phyloP scores from a whole-genome alignment of 2,329 filamentous ascomycete species.

The Botrytis aclada region DNA sequence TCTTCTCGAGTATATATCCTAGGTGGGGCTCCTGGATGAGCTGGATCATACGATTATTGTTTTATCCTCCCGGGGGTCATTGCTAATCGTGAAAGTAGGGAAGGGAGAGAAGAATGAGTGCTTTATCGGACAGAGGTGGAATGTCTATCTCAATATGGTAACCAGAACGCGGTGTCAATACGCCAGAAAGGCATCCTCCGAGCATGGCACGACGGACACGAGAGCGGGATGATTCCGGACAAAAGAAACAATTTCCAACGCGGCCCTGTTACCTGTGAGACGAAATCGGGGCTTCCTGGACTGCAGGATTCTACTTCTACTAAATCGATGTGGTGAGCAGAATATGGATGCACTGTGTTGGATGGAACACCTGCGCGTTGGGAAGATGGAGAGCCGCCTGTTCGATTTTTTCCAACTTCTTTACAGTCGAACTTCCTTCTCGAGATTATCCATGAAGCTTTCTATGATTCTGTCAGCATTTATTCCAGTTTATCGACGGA shows the following conservation, averaged over 20 bases:
- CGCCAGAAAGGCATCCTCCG: not conserved
- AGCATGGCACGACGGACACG: not conserved
- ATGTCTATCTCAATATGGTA: not conserved
- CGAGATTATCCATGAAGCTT: not conserved
- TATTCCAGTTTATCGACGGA: constrained; percentile 6
- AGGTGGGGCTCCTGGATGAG: accelerated
- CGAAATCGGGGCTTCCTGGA: not conserved
- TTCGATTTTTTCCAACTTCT: not conserved
- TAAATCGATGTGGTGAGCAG: too few species aligned
- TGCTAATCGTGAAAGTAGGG: not conserved
- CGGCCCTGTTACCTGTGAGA: not conserved
- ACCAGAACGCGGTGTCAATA: not conserved
- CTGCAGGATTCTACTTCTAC: too few species aligned
- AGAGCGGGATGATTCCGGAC: not conserved
- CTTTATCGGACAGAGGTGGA: not conserved
- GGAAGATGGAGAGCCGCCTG: not conserved
- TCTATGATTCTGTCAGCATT: not conserved
- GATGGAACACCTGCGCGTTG: not conserved
- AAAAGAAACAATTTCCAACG: not conserved
- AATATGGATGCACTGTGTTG: not conserved
- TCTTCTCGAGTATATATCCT: not conserved
- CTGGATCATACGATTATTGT: not conserved
- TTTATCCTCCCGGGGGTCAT: not conserved
- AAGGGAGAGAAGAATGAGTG: not conserved
- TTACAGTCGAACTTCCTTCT: not conserved